Conservation (phyloP, 164 flowering plant species). For the Vitis rotundifolia region DNA sequence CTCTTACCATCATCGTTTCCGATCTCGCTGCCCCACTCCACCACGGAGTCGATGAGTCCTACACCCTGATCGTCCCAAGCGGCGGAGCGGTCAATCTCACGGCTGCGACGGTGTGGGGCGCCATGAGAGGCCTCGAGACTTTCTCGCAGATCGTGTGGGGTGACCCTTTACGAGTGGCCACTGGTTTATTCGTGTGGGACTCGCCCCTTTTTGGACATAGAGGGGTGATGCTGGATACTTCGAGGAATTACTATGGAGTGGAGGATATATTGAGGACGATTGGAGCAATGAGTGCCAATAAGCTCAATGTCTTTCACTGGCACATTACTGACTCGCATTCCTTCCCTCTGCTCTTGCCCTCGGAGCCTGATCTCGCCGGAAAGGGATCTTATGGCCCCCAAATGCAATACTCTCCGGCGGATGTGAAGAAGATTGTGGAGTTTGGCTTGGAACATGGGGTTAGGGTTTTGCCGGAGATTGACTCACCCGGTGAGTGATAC, state of each 20-base stretch:
- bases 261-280: constrained; percentile 71
- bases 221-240: constrained; percentile 75
- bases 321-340: constrained; percentile 93
- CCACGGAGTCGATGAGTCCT: constrained; percentile 67
- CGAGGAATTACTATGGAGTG: constrained; percentile 69
- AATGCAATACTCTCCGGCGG: constrained; percentile 64
- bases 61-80: constrained; percentile 48
- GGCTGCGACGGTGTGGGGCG: constrained; percentile 77
- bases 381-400: constrained; percentile 67
- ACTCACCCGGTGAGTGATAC: constrained; percentile 64
- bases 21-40: constrained; percentile 44
- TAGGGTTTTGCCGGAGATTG: constrained; percentile 84
- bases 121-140: constrained; percentile 88
- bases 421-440: constrained; percentile 64
- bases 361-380: constrained; percentile 69
- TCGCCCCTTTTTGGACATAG: constrained; percentile 69
- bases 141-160: constrained; percentile 87
- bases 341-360: constrained; percentile 75
- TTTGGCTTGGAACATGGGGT: constrained; percentile 78
- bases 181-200: constrained; percentile 56
- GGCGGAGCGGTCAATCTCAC: constrained; percentile 40
- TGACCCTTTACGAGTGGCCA: constrained; percentile 31
- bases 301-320: constrained; percentile 93
- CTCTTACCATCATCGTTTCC: constrained; percentile 33
- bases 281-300: constrained; percentile 69